Base-by-base conservation (phyloP, 2,329 filamentous ascomycete genomes). In the Cytospora leucostoma region DNA sequence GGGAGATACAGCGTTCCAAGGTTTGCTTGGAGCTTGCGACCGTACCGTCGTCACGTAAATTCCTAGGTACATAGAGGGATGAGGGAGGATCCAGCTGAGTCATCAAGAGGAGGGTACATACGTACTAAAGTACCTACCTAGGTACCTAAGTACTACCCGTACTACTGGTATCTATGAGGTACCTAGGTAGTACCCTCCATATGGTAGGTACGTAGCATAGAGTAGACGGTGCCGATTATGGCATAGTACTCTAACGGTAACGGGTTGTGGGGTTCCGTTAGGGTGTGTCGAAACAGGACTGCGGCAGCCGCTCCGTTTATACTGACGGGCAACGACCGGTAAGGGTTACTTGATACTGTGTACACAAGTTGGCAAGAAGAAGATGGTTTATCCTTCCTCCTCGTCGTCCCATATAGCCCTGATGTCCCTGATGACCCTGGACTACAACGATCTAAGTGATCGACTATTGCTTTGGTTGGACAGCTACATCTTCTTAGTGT, bases 141-240 rank as follows among this genome's bases (percentile, higher is more conserved):
- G 27, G 27, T 27, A 4, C 27, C 27, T 27, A 27, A 27, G 27
- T 27, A 27, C 27, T 27, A 27, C 27, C 27, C 2, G 27, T 27
- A 27, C 27, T 27, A 27, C 2, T 27, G 27, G n/a, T n/a, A n/a
- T n/a, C n/a, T n/a, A n/a, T n/a, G n/a, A n/a, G n/a, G n/a, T n/a
- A n/a, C n/a, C n/a, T n/a, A 27, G 4, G 2, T n/a, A 44, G n/a
- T 12, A 17, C n/a, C 47, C 21, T 15, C 12, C 12, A 15, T 17
- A n/a, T 21, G 33, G 40, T 49, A 54, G 27, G 40, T 52, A 13
- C 44, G 56, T 52, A 61, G 38, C 33, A 33, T 13, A 19, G 44
- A 58, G 51, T 38, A 62, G 33, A 52, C 34, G 37, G 17, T 34
- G 60, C 52, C 52, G 63, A 65, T 63, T 60, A 65, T 65, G 60